phyloP scores from a whole-genome alignment of 2,329 filamentous ascomycete species.

The Claviceps spartinae region DNA sequence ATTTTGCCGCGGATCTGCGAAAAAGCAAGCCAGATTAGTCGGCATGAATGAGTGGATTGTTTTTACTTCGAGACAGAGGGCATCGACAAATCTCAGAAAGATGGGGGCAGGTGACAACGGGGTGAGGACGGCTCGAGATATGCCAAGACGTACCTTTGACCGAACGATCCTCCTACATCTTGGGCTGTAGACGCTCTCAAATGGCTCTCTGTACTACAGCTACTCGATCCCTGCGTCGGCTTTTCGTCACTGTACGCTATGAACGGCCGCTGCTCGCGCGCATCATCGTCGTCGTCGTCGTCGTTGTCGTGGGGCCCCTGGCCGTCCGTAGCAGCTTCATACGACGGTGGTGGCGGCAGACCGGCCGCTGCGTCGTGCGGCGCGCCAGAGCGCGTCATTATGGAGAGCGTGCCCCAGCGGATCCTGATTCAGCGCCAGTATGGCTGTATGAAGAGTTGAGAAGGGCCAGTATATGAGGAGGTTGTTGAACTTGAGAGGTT shows the following conservation, averaged over 20 bases:
- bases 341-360: constrained; percentile 1
- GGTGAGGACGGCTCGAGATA: background rate
- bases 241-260: background rate
- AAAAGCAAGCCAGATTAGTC: too few relatives aligned
- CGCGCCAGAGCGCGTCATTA: background rate
- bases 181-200: background rate
- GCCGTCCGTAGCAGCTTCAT: background rate
- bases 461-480: too few relatives aligned
- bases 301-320: background rate
- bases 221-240: background rate
- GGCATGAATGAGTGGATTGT: background rate
- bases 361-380: background rate
- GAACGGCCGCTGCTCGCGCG: background rate
- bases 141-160: background rate
- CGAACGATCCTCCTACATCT: background rate
- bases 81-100: background rate
- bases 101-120: background rate
- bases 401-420: background rate
- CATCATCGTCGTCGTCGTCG: background rate
- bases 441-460: too few relatives aligned
- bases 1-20: background rate
- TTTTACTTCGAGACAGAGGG: background rate
- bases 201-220: background rate
- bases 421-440: background rate
- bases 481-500: too few relatives aligned